Percentiles rank a stretch among this genome's conserved stretches.
Evolutionary conservation across 2,329 filamentous ascomycete species (phyloP).

Genomic region (Rugonectria rugulosa): DNA sequence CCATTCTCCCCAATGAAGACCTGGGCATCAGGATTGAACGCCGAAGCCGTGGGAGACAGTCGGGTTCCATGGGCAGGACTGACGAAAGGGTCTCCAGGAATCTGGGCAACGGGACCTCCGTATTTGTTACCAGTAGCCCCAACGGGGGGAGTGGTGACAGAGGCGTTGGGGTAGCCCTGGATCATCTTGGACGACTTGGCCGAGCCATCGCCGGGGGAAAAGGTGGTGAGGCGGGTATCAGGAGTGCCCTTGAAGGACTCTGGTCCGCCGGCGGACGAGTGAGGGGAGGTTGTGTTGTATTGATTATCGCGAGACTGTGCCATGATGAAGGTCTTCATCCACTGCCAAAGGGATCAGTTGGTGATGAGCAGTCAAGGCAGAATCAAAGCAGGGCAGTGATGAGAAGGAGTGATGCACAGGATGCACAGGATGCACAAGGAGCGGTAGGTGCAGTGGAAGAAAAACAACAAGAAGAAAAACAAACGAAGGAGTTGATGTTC

Average conservation of each 20-base stretch:
- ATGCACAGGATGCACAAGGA: no score
- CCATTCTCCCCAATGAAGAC: slow-evolving; percentile 26
- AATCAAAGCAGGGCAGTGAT: background rate
- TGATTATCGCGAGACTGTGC: slow-evolving; percentile 50
- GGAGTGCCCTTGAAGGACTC: slow-evolving; percentile 70
- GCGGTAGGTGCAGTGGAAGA: no score
- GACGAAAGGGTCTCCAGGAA: slow-evolving; percentile 64
- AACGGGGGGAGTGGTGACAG: slow-evolving; percentile 41
- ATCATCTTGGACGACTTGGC: slow-evolving; percentile 51
- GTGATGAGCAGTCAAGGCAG: background rate
- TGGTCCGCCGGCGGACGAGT: slow-evolving; percentile 58
- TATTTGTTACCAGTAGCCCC: slow-evolving; percentile 38
- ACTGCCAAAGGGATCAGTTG: background rate
- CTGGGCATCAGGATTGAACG: slow-evolving; percentile 60
- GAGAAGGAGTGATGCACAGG: background rate
- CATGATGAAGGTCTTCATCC: slow-evolving; percentile 40
- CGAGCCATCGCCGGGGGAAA: slow-evolving; percentile 66
- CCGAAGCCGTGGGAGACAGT: slow-evolving; percentile 69
- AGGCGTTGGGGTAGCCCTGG: slow-evolving; percentile 41
- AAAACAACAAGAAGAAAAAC: background rate
- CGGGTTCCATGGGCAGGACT: slow-evolving; percentile 49
- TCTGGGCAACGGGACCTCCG: slow-evolving; percentile 31
- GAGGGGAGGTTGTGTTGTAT: slow-evolving; percentile 57
- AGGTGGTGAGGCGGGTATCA: slow-evolving; percentile 68
- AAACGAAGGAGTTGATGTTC: background rate